phyloP scores from a whole-genome alignment of 495 filamentous ascomycete genomes.

The Podospora pseudoanserina region DNA sequence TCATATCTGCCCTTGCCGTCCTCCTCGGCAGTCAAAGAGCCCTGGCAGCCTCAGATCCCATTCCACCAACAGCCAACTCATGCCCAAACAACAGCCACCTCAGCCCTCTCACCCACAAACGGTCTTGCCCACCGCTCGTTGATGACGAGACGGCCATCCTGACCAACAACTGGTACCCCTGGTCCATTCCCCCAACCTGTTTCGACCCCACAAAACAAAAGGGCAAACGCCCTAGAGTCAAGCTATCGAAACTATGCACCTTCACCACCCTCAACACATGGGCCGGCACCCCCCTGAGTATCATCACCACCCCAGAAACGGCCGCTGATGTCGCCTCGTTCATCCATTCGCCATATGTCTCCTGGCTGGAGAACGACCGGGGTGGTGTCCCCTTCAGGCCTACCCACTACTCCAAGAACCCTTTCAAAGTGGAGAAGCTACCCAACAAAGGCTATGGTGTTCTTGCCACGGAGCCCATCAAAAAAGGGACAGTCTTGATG shows the following conservation, averaged over 20 bases:
- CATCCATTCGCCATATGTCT: conserved; percentile 22
- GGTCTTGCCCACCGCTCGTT: conserved; percentile 21
- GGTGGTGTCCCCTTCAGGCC: conserved; percentile 12
- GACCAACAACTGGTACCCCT: conserved; percentile 16
- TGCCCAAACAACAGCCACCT: conserved; percentile 27
- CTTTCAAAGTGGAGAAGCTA: conserved; percentile 25
- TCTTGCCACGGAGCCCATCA: conserved; percentile 25
- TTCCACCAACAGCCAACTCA: neutral
- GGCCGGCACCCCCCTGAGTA: conserved; percentile 22
- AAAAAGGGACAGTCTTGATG: conserved; percentile 22
- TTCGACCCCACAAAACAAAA: conserved; percentile 12
- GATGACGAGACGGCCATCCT: conserved; percentile 27
- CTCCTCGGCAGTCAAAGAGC: neutral
- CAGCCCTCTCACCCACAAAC: conserved; percentile 16
- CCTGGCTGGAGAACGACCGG: conserved; percentile 27
- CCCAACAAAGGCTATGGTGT: conserved; percentile 27
- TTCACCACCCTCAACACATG: conserved; percentile 25
- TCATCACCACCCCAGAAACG: conserved; percentile 29
- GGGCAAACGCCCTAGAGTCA: neutral
- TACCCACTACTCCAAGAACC: conserved; percentile 4
- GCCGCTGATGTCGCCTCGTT: conserved; percentile 20
- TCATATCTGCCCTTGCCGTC: neutral
- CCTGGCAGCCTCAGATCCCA: neutral
- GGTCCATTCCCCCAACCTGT: conserved; percentile 30
- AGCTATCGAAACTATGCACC: conserved; percentile 25